Conservation (phyloP, 352 stramenopile species). For the Globisporangium orthogonon region DNA sequence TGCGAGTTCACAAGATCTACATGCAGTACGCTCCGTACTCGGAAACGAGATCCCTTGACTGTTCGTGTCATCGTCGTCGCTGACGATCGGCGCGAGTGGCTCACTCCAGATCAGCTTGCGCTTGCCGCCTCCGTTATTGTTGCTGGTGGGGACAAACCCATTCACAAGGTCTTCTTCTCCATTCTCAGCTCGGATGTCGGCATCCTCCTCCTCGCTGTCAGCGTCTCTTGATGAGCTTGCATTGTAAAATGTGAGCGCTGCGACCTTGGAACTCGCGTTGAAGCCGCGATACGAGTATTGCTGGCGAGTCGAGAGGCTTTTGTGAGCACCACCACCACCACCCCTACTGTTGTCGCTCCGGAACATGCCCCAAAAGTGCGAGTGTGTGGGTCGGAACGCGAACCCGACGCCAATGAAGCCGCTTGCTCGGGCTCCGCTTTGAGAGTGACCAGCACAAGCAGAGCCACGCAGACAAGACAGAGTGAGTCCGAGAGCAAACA, state of each 20-base stretch:
- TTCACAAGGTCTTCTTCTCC: constrained; percentile 5
- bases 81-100: constrained; percentile 28
- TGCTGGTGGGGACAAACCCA: constrained; percentile 4
- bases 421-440: constrained; percentile 26
- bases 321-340: not conserved
- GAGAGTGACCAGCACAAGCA: not conserved
- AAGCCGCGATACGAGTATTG: constrained; percentile 22
- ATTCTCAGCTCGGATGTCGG: not conserved
- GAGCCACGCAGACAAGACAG: not conserved
- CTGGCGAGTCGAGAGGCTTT: not conserved
- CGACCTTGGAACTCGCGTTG: constrained; percentile 11
- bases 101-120: constrained; percentile 36
- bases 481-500: not conserved
- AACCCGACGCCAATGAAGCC: constrained; percentile 57
- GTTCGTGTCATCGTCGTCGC: constrained; percentile 19
- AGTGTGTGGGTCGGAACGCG: constrained; percentile 21
- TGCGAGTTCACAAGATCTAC: not conserved
- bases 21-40: constrained; percentile 18
- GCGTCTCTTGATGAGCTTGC: not conserved
- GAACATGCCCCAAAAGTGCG: constrained; percentile 36
- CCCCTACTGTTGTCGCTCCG: not conserved
- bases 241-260: constrained; percentile 3
- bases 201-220: not conserved
- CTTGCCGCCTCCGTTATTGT: not conserved
- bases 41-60: constrained; percentile 49